Evolutionary conservation across 768 basidiomycete species (phyloP).

Genomic region (Nevesoporus exiguus): DNA sequence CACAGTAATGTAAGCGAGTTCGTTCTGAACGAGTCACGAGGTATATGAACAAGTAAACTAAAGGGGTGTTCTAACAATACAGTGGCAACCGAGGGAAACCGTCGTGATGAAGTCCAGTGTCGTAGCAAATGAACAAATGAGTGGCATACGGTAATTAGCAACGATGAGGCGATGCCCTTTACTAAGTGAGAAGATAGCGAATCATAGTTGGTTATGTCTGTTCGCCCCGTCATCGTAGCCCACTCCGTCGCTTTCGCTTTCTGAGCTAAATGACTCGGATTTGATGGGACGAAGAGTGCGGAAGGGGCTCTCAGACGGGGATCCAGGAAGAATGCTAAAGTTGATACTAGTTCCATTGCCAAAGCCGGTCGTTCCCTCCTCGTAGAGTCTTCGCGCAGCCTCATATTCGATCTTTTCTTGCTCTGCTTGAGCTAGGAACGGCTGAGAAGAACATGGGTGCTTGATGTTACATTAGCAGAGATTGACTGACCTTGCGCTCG

Average conservation of each 20-base stretch:
- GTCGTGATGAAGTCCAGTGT: conserved; percentile 33
- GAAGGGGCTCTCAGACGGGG: conserved; percentile 48
- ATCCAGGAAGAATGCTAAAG: conserved; percentile 75
- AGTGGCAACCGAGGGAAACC: conserved; percentile 32
- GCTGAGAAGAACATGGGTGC: conserved; percentile 44
- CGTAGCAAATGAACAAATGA: conserved; percentile 22
- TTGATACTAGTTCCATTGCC: conserved; percentile 71
- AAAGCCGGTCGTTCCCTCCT: conserved; percentile 71
- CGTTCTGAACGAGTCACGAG: conserved; percentile 20
- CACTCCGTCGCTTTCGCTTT: conserved; percentile 67
- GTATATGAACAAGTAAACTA: conserved; percentile 35
- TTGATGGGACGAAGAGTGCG: conserved; percentile 46
- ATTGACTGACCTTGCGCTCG: conserved; percentile 74
- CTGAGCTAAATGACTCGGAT: conserved; percentile 59
- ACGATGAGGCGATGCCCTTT: conserved; percentile 15
- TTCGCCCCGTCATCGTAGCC: conserved; percentile 47
- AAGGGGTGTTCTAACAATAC: conserved; percentile 39
- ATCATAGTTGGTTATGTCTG: conserved; percentile 37
- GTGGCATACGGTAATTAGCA: conserved; percentile 33
- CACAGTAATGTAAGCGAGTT: conserved; percentile 22
- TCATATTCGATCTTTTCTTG: conserved; percentile 96
- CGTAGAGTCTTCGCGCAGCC: conserved; percentile 78
- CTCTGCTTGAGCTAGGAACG: conserved; percentile 90
- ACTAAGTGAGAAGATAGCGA: conserved; percentile 15
- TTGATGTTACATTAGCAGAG: background rate